Evolutionary conservation across 179 eudicot species (phyloP).

Genomic region (Silene vulgaris): DNA sequence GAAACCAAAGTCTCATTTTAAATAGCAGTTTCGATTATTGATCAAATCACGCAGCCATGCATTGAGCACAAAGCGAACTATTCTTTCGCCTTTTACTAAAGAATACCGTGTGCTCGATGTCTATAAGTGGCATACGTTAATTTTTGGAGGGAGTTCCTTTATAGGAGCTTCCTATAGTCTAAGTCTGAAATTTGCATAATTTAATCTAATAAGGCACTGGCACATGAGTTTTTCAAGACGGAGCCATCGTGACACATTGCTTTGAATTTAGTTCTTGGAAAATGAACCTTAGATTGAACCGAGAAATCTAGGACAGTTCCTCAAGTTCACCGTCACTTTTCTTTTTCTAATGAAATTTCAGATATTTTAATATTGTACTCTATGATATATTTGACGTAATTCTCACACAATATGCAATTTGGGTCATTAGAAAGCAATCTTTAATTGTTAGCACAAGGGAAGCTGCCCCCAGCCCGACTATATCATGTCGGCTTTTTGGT

Average conservation of each 20-base stretch:
- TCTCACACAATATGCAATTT: background rate
- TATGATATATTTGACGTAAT: background rate
- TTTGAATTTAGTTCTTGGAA: too few relatives aligned
- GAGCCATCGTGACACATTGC: too few relatives aligned
- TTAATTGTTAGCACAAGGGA: background rate
- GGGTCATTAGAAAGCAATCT: background rate
- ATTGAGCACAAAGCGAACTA: slow-evolving; percentile 46
- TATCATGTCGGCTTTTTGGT: too few relatives aligned
- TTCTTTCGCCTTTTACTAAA: slow-evolving; percentile 60
- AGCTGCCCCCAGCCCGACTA: too few relatives aligned
- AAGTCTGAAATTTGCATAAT: too few relatives aligned
- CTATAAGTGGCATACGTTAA: slow-evolving; percentile 32
- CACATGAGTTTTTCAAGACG: too few relatives aligned
- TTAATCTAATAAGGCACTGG: too few relatives aligned
- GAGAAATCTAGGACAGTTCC: background rate
- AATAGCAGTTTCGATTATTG: background rate
- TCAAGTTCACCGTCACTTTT: too few relatives aligned
- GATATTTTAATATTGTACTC: background rate
- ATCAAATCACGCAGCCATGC: slow-evolving; percentile 33
- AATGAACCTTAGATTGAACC: too few relatives aligned
- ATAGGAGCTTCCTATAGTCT: background rate
- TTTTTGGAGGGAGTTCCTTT: slow-evolving; percentile 34
- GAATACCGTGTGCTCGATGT: slow-evolving; percentile 46
- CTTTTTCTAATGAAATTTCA: background rate
- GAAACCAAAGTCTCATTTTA: background rate